Percentiles rank a stretch among this genome's conserved stretches.
phyloP scores from a whole-genome alignment of 208 protist species.

The Crithidia thermophila region DNA sequence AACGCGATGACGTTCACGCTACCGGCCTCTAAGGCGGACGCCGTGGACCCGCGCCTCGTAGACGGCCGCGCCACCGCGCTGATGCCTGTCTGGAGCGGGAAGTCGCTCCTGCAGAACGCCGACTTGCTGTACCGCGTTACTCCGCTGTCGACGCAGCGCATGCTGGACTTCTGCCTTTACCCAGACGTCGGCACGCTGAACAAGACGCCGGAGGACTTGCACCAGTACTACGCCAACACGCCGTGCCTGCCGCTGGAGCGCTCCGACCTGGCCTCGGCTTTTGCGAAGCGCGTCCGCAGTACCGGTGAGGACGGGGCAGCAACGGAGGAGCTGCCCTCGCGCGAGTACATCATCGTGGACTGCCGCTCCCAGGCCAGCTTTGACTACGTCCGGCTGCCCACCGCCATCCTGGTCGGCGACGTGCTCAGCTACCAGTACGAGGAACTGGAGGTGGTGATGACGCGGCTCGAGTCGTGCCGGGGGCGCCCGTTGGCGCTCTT shows the following conservation, averaged over 20 bases:
- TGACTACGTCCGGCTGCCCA: slow-evolving; percentile 83
- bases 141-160: slow-evolving; percentile 57
- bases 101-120: slow-evolving; percentile 76
- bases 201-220: slow-evolving; percentile 56
- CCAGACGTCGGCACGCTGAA: slow-evolving; percentile 44
- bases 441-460: slow-evolving; percentile 43
- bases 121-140: slow-evolving; percentile 77
- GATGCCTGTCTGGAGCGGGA: slow-evolving; percentile 58
- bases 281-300: slow-evolving; percentile 26
- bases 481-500: slow-evolving; percentile 74
- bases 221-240: slow-evolving; percentile 60
- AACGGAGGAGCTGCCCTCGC: slow-evolving; percentile 14
- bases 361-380: slow-evolving; percentile 83
- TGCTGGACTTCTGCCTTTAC: slow-evolving; percentile 70
- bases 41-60: slow-evolving; percentile 45
- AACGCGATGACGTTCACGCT: slow-evolving; percentile 38
- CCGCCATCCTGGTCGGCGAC: slow-evolving; percentile 69
- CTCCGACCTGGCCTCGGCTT: slow-evolving; percentile 67
- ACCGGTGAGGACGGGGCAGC: neutral
- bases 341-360: slow-evolving; percentile 89
- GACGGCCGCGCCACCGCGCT: slow-evolving; percentile 58
- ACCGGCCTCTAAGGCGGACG: slow-evolving; percentile 35
- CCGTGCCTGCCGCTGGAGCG: slow-evolving; percentile 75
- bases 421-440: slow-evolving; percentile 48
- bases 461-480: slow-evolving; percentile 36